Conservation (phyloP, 148 eudicot genomes). For the Nepenthes mirabilis region DNA sequence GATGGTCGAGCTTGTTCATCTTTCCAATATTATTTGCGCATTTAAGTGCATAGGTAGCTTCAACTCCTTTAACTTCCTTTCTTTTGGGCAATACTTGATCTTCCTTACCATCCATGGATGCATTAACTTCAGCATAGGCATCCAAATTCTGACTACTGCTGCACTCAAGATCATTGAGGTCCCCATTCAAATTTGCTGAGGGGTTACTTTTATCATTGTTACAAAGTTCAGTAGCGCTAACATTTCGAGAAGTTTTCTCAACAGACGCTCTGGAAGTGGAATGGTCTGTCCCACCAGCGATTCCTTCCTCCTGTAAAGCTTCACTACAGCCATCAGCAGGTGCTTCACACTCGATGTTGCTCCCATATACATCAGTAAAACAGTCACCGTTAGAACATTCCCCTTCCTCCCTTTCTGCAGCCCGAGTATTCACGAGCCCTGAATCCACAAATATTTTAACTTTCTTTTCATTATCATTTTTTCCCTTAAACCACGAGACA, state of each 20-base stretch:
- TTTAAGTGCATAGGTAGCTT: conserved; percentile 65
- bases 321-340: conserved; percentile 11
- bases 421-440: conserved; percentile 15
- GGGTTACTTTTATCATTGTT: conserved; percentile 26
- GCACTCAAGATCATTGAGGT: conserved; percentile 19
- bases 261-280: conserved; percentile 11
- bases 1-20: conserved; percentile 69
- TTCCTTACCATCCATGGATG: conserved; percentile 26
- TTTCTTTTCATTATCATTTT: conserved; percentile 16
- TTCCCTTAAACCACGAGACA: conserved; percentile 20
- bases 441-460: conserved; percentile 6
- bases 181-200: conserved; percentile 20
- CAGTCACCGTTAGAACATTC: conserved; percentile 87
- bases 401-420: conserved; percentile 79
- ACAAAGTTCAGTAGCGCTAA: conserved; percentile 19
- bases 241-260: conserved; percentile 22
- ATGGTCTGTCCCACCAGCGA: conserved; percentile 18
- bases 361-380: conserved; percentile 23
- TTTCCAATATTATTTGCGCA: conserved; percentile 59
- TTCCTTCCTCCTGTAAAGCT: conserved; percentile 8
- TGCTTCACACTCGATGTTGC: conserved; percentile 15
- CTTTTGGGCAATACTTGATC: conserved; percentile 42
- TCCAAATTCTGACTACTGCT: conserved; percentile 26
- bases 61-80: conserved; percentile 72
- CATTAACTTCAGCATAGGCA: conserved; percentile 26